Evolutionary conservation across 108 stramenopile species (phyloP), one percentile per base, ranked within the genome.

Genomic region (Skeletonema grethae): DNA sequence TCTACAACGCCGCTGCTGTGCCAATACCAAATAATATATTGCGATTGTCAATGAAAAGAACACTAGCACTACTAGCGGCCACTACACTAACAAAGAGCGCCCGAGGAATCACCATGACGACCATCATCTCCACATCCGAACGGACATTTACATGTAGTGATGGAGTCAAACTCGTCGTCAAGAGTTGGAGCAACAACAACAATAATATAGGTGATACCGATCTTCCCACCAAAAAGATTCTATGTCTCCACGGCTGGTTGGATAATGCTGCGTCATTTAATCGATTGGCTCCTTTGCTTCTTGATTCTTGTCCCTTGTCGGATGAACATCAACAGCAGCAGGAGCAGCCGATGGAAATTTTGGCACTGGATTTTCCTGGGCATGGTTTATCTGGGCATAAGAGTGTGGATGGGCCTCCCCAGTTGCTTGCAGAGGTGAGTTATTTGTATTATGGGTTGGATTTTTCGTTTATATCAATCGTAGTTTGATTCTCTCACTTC

Each of bases 191-290:
- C 11, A 79, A 79, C 57, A 72, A 34, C 0, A 4, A 34, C 4
- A n/a, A 34, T 62, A 16, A 20, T 16, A 20, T 66, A n/a, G n/a
- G n/a, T n/a, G n/a, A n/a, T n/a, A n/a, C n/a, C n/a, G n/a, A n/a
- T n/a, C n/a, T 11, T 0, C 36, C 56, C 46, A 82, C 80, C 65
- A 77, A 72, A 66, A 73, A 81, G 57, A 79, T 93, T 20, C 34
- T 94, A 5, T 87, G 87, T 41, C 69, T 90, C 7, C 93, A 94
- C 80, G 93, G 93, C 7, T 91, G 86, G 85, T 60, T 94, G 43
- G 93, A 94, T 67, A 94, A 94, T 38, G 84, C 84, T 61, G 76
- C 83, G n/a, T 84, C 86, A 10, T 94, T 91, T 79, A 69, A 86
- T 35, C 64, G 65, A 29, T 61, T 94, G 61, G 89, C 90, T 8